phyloP scores from a whole-genome alignment of 805 yeast genomes.

The Kuraishia borneana region DNA sequence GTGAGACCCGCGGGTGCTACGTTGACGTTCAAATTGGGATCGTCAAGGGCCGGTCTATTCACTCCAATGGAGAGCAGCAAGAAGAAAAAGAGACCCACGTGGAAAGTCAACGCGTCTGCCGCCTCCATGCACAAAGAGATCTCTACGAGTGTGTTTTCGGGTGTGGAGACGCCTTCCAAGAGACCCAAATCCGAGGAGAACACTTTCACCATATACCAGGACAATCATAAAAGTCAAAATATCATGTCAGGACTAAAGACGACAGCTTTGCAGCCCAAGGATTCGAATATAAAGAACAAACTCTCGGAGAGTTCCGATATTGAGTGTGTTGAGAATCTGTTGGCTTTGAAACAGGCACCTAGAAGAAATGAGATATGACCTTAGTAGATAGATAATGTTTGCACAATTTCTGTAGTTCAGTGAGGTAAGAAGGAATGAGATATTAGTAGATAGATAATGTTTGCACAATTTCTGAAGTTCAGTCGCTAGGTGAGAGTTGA shows the following conservation, averaged over 20 bases:
- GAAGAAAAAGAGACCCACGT: conserved; percentile 19
- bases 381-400: conserved; percentile 1
- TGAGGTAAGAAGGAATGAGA: conserved; percentile 15
- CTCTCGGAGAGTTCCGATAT: conserved; percentile 5
- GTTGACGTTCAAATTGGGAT: conserved; percentile 24
- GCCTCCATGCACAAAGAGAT: not conserved
- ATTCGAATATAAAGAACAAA: conserved; percentile 1
- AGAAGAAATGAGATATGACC: conserved; percentile 14
- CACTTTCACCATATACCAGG: conserved; percentile 11
- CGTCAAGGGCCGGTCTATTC: not conserved
- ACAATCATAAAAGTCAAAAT: conserved; percentile 7
- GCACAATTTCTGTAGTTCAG: too few relatives aligned
- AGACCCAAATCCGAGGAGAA: conserved; percentile 4
- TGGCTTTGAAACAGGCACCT: conserved; percentile 25
- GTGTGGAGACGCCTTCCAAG: not conserved
- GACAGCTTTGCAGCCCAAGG: conserved; percentile 1
- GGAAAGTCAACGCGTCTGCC: conserved; percentile 9
- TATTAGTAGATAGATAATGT: not conserved
- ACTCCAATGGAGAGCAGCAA: conserved; percentile 1
- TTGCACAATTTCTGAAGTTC: too few relatives aligned
- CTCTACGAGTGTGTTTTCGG: not conserved
- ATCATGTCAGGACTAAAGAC: not conserved
- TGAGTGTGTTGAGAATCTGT: conserved; percentile 28
- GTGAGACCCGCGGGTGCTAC: conserved; percentile 10
- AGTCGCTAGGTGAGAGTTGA: too few relatives aligned